Evolutionary conservation across 495 filamentous ascomycete species (phyloP), one percentile per base, ranked within the genome.

Genomic region (Aspergillus coremiiformis): DNA sequence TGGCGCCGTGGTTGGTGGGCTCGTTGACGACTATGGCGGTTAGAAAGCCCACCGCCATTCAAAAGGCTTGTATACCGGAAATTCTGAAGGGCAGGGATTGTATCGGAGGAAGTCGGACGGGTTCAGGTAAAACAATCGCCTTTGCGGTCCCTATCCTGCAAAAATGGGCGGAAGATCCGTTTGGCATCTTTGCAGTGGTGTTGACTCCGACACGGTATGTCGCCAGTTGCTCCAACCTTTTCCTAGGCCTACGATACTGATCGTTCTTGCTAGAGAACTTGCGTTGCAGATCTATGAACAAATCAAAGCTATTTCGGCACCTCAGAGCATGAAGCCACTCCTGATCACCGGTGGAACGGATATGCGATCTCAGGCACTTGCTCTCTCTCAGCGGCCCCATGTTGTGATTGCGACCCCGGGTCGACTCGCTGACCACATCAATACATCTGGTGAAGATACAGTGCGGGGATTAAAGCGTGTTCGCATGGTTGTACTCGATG

Each of bases 91-190:
- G 93, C 4, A 78, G 85, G 55, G 89, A 97, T 68, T 95, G 90
- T 57, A 95, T 98, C 57, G 93, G 94, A 57, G 89, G 90, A 15
- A 95, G 89, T 59, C 78, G 87, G 49, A 98, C 93, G 3, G 93
- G 93, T 71, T 96, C 92, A n/a, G 93, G 93, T 65, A 98, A 98
- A 74, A 98, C 93, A n/a, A 83, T 96, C 37, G 91, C 93, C 29
- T 98, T 98, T 70, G 84, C 91, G 11, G 89, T 87, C 8, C 93
- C 93, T 14, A 93, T 98, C 43, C 71, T 97, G 45, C 92, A 96
- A 63, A 83, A 83, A 68, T 97, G 91, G 93, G 83, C 93, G 3
- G 77, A 86, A 66, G 91, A 98, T 75, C 93, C 93, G 7, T 80
- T 85, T 52, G 94, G 89, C 30, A 89, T 96, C 60, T 98, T 84